Evolutionary conservation across 2,329 filamentous ascomycete genomes (phyloP).

Genomic region (Stromatinia cepivora): DNA sequence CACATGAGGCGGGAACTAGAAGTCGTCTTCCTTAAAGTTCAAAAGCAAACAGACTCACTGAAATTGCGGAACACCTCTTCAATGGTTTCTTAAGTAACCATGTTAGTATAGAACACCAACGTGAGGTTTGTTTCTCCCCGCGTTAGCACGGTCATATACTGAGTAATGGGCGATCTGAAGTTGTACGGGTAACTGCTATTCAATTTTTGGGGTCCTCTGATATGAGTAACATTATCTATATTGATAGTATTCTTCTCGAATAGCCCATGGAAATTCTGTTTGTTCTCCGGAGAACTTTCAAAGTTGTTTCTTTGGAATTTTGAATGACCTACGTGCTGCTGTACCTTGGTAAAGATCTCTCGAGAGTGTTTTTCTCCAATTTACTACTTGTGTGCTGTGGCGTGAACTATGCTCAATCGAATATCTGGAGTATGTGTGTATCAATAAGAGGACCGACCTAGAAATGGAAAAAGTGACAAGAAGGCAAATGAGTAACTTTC

Average conservation of each 20-base stretch:
- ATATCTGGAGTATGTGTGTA: background rate
- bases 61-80: background rate
- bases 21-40: background rate
- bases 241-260: background rate
- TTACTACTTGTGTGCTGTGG: background rate
- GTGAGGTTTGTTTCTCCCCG: background rate
- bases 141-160: background rate
- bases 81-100: background rate
- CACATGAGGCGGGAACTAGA: background rate
- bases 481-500: background rate
- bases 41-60: background rate
- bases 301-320: background rate
- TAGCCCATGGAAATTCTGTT: background rate
- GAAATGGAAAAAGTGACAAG: background rate
- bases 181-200: background rate
- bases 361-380: background rate
- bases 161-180: background rate
- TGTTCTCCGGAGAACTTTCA: background rate
- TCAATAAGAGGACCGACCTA: background rate
- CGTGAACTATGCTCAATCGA: background rate
- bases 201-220: background rate
- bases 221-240: no score
- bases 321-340: background rate
- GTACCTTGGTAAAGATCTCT: background rate
- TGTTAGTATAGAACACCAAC: background rate